Base-by-base conservation (phyloP, 768 basidiomycete genomes). In the Cantharellus anzutake region DNA sequence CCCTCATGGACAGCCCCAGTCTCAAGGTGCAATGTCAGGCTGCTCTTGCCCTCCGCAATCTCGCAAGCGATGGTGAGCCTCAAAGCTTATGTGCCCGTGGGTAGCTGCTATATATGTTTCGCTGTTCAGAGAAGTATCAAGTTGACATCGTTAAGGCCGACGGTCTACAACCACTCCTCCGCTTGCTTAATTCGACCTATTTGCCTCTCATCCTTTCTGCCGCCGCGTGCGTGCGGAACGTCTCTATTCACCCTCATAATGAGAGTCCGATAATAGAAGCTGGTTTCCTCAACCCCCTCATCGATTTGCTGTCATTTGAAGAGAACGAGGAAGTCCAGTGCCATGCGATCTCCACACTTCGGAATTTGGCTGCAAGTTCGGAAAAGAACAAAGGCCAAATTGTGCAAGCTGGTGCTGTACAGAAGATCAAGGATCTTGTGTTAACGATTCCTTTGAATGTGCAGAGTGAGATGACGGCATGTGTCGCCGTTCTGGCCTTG, bases 251-350 rank as follows among this genome's bases (percentile, higher is more conserved):
- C 70, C 96, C 96, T 0, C 81, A 83, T 68, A 99, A 99, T 75
- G 96, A 98, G 71, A 96, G 92, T 1, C 96, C 94, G 16, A 99
- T 99, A 70, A 99, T 99, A 70, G 96, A 99, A 67, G 87, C 91
- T 41, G 94, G 94, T 20, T 99, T 99, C 76, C 73, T 98, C 63
- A 86, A 90, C 66, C 96, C 96, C 0, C 74, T 99, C 44, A 97
- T 99, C 70, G 92, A 90, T 68, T 78, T 99, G 40, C 75, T 99
- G 29, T 89, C 93, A 1, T 98, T 97, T 75, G 97, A 97, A 70
- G 96, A 99, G 71, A 98, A 98, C 67, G 96, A 99, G 73, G 96
- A 99, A 71, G 92, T 99, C 34, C 96, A 99, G 69, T 98, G 96
- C 68, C 96, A 99, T 66, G 96, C 96, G 20, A 99, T 99, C 64